Conservation (phyloP, 257 asterid genomes). For the Leptodermis oblonga region DNA sequence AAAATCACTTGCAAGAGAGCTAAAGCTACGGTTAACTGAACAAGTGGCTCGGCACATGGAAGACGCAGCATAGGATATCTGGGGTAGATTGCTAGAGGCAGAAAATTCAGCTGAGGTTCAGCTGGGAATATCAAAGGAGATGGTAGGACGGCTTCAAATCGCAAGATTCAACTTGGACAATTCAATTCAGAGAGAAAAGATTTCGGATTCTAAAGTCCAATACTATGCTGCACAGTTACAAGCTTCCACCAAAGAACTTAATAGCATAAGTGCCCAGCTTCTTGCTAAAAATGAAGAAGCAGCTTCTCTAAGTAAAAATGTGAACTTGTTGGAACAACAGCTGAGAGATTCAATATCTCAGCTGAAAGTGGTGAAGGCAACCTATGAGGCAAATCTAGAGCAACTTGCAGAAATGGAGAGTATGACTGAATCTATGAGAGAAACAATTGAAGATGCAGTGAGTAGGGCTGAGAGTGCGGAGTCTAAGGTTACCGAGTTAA, state of each 20-base stretch:
- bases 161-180: slow-evolving; percentile 24
- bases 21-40: slow-evolving; percentile 55
- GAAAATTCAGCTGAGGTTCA: slow-evolving; percentile 70
- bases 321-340: slow-evolving; percentile 42
- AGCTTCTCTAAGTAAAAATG: slow-evolving; percentile 39
- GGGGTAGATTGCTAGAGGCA: slow-evolving; percentile 84
- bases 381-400: slow-evolving; percentile 23
- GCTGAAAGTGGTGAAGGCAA: slow-evolving; percentile 26
- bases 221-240: slow-evolving; percentile 37
- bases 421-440: slow-evolving; percentile 34
- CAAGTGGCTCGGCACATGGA: slow-evolving; percentile 80
- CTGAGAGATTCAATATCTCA: slow-evolving; percentile 32
- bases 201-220: slow-evolving; percentile 32
- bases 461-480: slow-evolving; percentile 36
- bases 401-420: slow-evolving; percentile 42
- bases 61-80: slow-evolving; percentile 85
- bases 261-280: slow-evolving; percentile 32
- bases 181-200: slow-evolving; percentile 44
- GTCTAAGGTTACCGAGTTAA: slow-evolving; percentile 43
- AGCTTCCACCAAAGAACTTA: slow-evolving; percentile 38
- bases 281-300: slow-evolving; percentile 45
- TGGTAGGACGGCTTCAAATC: slow-evolving; percentile 45
- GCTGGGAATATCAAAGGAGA: slow-evolving; percentile 75
- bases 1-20: slow-evolving; percentile 63
- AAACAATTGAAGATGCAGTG: slow-evolving; percentile 27